Base-by-base conservation (phyloP, 345 rosid species). In the Ceriops zippeliana region DNA sequence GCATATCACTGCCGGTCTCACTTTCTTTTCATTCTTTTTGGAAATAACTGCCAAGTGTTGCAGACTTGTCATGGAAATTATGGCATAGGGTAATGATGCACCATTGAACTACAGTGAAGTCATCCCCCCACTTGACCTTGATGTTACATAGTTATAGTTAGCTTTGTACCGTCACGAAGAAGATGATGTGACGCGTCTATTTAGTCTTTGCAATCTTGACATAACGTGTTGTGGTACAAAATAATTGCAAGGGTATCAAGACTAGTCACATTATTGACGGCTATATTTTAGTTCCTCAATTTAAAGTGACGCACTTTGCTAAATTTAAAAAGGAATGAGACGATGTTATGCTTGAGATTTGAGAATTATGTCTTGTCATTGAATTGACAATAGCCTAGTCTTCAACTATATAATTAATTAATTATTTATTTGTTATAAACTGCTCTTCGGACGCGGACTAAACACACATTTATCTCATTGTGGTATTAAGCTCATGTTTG, bases 1-100 rank as follows among this genome's bases (percentile, higher is more conserved):
- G 68, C 80, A 15, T 9, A 34, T 70, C 83, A 37, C 52, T 72
- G 70, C 51, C 35, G 34, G 17, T 65, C 11, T 47, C 63, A n/a
- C 51, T 46, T 71, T 6, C 61, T 66, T 51, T 58, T 49, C 66
- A 20, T 52, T 34, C 28, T 58, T 13, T 15, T 19, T 15, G 17
- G 6, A 7, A 27, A 32, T 38, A 35, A 61, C 61, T 19, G 70
- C 21, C 70, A 49, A 51, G 54, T 73, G 60, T 72, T 73, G 71
- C 70, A 61, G 53, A 61, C 49, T n/a, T 24, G 5, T 56, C 59
- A 15, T 47, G 6, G 4, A 42, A 60, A 42, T 28, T 13, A 37
- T 27, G 42, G 31, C 16, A 28, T 65, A 46, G 37, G 56, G 56
- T 6, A 17, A 27, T 24, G 0, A 13, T 53, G 4, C 35, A 38